A percentile compares a stretch with the other conserved stretches of the same genome.
Evolutionary conservation across 2,329 filamentous ascomycete genomes (phyloP).

Genomic region (Ceratocystiopsis sp.): DNA sequence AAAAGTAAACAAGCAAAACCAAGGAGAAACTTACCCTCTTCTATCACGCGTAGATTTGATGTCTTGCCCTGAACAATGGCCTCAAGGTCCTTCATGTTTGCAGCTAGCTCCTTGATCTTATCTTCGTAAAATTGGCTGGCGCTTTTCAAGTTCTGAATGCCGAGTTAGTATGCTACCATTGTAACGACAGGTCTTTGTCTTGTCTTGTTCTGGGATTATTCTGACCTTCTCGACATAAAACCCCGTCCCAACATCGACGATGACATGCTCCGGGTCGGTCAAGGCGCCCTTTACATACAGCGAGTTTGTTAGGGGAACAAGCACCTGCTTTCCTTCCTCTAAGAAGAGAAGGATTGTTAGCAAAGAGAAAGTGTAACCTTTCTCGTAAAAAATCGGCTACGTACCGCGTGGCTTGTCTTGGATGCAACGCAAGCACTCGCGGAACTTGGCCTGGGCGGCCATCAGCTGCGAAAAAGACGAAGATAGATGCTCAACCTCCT

Average conservation of each 20-base stretch:
- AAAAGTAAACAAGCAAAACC: not conserved
- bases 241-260: conserved; percentile 87
- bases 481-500: conserved; percentile 89
- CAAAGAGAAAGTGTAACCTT: not conserved
- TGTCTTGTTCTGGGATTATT: not conserved
- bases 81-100: conserved; percentile 39
- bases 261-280: conserved; percentile 54
- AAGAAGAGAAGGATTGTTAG: not conserved
- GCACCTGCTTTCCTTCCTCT: conserved; percentile 35
- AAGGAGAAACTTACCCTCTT: conserved; percentile 48
- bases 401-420: conserved; percentile 18
- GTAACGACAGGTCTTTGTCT: no score
- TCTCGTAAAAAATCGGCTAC: no score
- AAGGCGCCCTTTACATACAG: conserved; percentile 82
- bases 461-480: conserved; percentile 79
- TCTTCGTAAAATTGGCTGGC: conserved; percentile 39
- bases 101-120: conserved; percentile 35
- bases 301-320: conserved; percentile 90
- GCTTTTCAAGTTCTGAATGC: conserved; percentile 29
- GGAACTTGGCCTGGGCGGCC: conserved; percentile 79
- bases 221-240: conserved; percentile 84
- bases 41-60: conserved; percentile 67
- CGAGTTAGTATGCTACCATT: not conserved
- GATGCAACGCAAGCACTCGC: conserved; percentile 72
- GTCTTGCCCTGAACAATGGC: conserved; percentile 52